phyloP scores from a whole-genome alignment of 2,329 filamentous ascomycete genomes.

The Hypoxylon sp. region DNA sequence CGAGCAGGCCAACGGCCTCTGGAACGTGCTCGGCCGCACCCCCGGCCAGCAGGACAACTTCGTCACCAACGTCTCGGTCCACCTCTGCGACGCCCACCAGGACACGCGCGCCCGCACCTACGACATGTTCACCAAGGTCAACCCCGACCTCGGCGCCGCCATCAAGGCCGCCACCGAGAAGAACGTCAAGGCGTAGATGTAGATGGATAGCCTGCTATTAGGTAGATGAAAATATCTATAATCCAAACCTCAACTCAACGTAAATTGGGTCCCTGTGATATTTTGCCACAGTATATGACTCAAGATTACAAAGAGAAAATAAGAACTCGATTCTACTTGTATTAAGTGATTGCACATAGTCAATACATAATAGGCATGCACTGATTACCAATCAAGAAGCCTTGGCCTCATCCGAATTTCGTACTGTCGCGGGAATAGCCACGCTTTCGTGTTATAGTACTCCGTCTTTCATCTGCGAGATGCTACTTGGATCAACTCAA shows the following conservation, averaged over 20 bases:
- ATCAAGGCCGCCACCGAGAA: conserved; percentile 63
- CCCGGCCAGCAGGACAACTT: conserved; percentile 68
- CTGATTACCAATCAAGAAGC: too few species aligned
- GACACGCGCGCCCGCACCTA: conserved; percentile 66
- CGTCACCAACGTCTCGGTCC: conserved; percentile 64
- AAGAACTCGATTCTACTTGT: too few species aligned
- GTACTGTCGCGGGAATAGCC: too few species aligned
- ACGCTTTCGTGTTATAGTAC: too few species aligned
- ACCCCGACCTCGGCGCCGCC: conserved; percentile 58
- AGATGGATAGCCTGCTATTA: not conserved
- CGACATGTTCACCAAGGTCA: conserved; percentile 67
- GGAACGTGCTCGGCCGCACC: conserved; percentile 56
- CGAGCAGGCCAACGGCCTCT: conserved; percentile 51
- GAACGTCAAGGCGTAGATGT: conserved; percentile 35
- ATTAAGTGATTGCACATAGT: too few species aligned
- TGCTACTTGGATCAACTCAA: too few species aligned
- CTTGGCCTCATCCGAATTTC: too few species aligned
- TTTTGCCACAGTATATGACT: not conserved
- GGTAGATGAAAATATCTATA: conserved; percentile 4
- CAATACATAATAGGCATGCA: too few species aligned
- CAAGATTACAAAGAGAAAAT: too few species aligned
- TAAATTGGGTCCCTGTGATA: not conserved
- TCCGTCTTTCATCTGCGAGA: too few species aligned
- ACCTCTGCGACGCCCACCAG: conserved; percentile 61
- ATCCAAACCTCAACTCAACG: conserved; percentile 6